These are phyloP conservation scores for Vickermania spadyakhi DNA, from an alignment of 208 protist genomes.

Conservation along the genomic window DNA sequence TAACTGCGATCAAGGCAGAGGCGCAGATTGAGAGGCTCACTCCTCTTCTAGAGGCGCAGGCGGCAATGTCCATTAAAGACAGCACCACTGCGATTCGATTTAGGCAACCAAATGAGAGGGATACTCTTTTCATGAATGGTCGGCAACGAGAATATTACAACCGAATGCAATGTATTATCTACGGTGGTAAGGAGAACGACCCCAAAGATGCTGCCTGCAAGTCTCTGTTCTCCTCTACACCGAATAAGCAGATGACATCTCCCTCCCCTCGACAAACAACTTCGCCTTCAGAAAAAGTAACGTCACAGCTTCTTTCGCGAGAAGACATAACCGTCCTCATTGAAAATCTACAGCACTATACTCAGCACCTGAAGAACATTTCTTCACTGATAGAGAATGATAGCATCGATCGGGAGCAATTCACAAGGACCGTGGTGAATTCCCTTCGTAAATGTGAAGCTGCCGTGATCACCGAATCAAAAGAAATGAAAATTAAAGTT, in stretches of 20 bases:
- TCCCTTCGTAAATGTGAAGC: neutral
- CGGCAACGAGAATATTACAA: neutral
- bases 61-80: neutral
- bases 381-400: neutral
- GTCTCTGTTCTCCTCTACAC: neutral
- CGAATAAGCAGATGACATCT: too few relatives aligned
- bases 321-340: too few relatives aligned
- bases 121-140: neutral
- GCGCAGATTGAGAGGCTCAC: conserved; percentile 26
- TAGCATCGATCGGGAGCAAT: neutral
- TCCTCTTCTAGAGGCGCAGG: neutral
- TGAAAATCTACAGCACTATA: neutral
- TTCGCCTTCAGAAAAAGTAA: too few relatives aligned
- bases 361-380: neutral
- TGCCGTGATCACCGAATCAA: neutral
- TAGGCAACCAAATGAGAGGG: neutral
- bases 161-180: neutral
- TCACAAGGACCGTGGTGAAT: neutral
- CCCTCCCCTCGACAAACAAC: too few relatives aligned
- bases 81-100: too few relatives aligned
- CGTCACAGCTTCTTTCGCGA: too few relatives aligned
- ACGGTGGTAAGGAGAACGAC: neutral
- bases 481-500: neutral
- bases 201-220: neutral
- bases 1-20: conserved; percentile 37